Percentiles rank a stretch among this genome's conserved stretches.
Conservation (phyloP, 176 grass and related monocot genomes). For the Carex cristatella region DNA sequence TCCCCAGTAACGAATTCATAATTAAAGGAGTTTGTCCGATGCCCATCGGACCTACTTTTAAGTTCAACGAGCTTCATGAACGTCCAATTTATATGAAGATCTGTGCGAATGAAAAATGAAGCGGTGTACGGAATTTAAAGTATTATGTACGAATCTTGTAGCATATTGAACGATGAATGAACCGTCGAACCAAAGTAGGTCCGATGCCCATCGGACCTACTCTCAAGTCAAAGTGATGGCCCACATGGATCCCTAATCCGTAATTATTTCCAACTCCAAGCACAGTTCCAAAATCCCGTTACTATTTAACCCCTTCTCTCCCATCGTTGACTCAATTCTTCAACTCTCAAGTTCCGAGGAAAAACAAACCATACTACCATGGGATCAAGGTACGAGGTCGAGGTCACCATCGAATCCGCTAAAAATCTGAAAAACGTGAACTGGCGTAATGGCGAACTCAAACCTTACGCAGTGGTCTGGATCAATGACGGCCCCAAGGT, state of each 20-base stretch:
- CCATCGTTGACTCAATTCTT: neutral
- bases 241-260: neutral
- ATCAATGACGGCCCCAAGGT: slow-evolving; percentile 41
- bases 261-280: neutral
- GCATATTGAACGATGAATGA: no score
- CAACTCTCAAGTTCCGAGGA: neutral
- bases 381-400: slow-evolving; percentile 53
- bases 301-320: neutral
- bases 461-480: slow-evolving; percentile 58
- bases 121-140: no score
- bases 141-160: no score
- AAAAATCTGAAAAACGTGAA: slow-evolving; percentile 75
- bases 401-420: slow-evolving; percentile 48
- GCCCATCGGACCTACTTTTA: no score
- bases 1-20: neutral
- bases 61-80: no score
- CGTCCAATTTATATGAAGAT: no score
- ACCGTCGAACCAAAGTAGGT: no score
- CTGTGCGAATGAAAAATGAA: no score
- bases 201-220: no score
- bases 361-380: slow-evolving; percentile 2
- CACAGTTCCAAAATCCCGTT: neutral
- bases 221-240: neutral
- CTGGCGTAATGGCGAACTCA: slow-evolving; percentile 62
- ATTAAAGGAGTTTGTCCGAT: no score